Percentiles rank a stretch among this genome's conserved stretches.
Conservation (phyloP, 2,329 filamentous ascomycete species). For the Mollisia scopiformis region DNA sequence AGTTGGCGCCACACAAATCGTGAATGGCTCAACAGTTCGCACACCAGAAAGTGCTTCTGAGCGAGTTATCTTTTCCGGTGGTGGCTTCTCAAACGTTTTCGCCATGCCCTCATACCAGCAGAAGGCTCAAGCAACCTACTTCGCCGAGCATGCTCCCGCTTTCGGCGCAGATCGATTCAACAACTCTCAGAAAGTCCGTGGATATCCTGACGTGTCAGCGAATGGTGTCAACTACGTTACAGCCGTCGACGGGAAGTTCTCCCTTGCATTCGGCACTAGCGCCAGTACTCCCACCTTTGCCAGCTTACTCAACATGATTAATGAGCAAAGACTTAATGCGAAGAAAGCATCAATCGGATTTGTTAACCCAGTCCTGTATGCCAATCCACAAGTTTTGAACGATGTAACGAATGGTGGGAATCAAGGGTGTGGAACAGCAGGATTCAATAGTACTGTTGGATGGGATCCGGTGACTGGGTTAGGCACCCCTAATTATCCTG, state of each 20-base stretch:
- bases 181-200: conserved; percentile 46
- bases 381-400: conserved; percentile 33
- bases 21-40: conserved; percentile 37
- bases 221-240: conserved; percentile 49
- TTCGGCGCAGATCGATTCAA: conserved; percentile 49
- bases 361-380: conserved; percentile 40
- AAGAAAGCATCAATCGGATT: conserved; percentile 42
- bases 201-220: conserved; percentile 51
- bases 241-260: conserved; percentile 47
- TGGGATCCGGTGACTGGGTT: conserved; percentile 41
- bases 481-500: conserved; percentile 35
- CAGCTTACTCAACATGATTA: conserved; percentile 46
- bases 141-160: conserved; percentile 26
- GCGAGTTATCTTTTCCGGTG: conserved; percentile 70
- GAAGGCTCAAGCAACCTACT: conserved; percentile 31
- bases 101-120: conserved; percentile 51
- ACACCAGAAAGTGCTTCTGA: conserved; percentile 49
- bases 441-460: conserved; percentile 35
- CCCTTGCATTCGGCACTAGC: conserved; percentile 52
- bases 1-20: conserved; percentile 54
- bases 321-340: conserved; percentile 40
- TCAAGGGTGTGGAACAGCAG: conserved; percentile 37
- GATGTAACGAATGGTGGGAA: conserved; percentile 38
- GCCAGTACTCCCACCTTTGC: conserved; percentile 45
- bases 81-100: conserved; percentile 68